Percentiles rank a stretch among this genome's conserved stretches.
phyloP scores from a whole-genome alignment of 23 red algal genomes.

The Gracilaria vermiculophylla region DNA sequence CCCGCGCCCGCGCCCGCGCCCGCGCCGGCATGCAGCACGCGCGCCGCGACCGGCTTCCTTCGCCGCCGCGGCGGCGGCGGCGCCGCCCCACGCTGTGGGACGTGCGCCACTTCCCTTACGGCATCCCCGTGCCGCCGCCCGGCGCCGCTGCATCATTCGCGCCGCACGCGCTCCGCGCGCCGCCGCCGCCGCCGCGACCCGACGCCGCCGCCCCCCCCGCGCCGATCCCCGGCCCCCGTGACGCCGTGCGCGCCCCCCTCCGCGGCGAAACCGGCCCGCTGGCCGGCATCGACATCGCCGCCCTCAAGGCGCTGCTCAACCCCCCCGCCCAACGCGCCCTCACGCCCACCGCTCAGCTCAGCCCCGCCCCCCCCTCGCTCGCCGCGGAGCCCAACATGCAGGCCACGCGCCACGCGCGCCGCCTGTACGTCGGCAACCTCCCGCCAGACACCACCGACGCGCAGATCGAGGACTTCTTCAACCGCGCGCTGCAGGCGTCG shows the following conservation, averaged over 20 bases:
- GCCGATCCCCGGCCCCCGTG: conserved; percentile 2
- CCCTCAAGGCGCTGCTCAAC: conserved; percentile 25
- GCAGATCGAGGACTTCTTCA: conserved; percentile 84
- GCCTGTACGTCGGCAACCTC: conserved; percentile 93
- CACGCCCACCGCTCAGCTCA: neutral
- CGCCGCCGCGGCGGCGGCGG: neutral
- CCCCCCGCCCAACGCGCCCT: neutral
- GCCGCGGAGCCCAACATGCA: conserved; percentile 56
- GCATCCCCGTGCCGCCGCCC: conserved; percentile 50
- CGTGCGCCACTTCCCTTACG: conserved; percentile 64
- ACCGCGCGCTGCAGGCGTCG: conserved; percentile 54
- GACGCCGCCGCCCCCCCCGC: neutral
- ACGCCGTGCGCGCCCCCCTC: conserved; percentile 16
- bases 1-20: no score
- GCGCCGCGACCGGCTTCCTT: neutral
- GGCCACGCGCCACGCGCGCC: conserved; percentile 74
- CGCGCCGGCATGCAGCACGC: neutral
- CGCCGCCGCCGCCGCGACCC: neutral
- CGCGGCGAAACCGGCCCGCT: conserved; percentile 31
- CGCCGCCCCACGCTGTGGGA: conserved; percentile 68
- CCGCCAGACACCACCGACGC: conserved; percentile 71
- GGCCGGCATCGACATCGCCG: conserved; percentile 48
- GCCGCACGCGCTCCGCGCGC: neutral
- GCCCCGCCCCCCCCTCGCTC: no score
- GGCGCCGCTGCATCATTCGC: conserved; percentile 3